phyloP scores from a whole-genome alignment of 2,329 filamentous ascomycete genomes.

The Phialophora verrucosa region DNA sequence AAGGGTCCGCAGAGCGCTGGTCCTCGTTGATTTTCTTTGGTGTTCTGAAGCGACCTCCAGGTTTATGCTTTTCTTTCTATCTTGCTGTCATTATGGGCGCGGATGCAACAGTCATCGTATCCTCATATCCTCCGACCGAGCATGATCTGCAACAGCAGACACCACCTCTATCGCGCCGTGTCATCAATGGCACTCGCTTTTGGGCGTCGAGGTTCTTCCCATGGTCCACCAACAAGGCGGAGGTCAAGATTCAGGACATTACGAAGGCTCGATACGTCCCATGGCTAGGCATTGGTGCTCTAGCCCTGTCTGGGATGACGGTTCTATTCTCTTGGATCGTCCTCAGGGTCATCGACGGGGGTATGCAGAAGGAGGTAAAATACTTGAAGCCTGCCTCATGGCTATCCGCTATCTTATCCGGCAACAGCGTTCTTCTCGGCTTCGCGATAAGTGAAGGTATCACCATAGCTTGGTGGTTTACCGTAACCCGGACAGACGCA shows the following conservation, averaged over 20 bases:
- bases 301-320: background rate
- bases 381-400: constrained; percentile 18
- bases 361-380: background rate
- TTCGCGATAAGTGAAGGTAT: constrained; percentile 13
- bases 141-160: background rate
- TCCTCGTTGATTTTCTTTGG: background rate
- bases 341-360: constrained; percentile 1
- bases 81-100: background rate
- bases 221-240: constrained; percentile 2
- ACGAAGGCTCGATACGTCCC: constrained; percentile 7
- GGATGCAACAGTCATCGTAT: background rate
- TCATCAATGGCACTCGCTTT: background rate
- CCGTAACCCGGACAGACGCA: background rate
- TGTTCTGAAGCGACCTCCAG: background rate
- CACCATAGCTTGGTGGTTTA: constrained; percentile 19
- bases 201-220: constrained; percentile 12
- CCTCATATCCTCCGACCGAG: background rate
- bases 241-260: constrained; percentile 9
- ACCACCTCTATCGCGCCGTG: background rate
- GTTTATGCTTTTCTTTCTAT: background rate
- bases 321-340: constrained; percentile 14
- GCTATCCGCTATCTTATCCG: constrained; percentile 18
- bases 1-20: background rate
- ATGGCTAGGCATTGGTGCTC: constrained; percentile 2
- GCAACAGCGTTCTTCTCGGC: constrained; percentile 13